A percentile compares a stretch with the other conserved stretches of the same genome.
Evolutionary conservation across 1,139 yeast genomes (phyloP).

Genomic region (Yamadazyma membranifaciens): DNA sequence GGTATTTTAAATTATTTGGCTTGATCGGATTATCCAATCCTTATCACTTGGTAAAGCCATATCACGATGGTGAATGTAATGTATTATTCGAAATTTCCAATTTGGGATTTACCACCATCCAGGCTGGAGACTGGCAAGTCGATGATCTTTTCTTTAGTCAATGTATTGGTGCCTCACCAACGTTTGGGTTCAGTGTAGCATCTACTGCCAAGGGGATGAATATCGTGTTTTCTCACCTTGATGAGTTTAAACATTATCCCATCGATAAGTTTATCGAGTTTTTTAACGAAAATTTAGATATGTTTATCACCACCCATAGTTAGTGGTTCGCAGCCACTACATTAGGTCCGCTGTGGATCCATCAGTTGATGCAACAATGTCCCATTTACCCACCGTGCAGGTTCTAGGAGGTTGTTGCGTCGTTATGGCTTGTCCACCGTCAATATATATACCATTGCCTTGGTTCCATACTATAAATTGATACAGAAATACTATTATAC

Average conservation of each 20-base stretch:
- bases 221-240: conserved; percentile 19
- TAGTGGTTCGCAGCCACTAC: too few species aligned
- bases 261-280: conserved; percentile 2
- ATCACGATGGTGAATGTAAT: conserved; percentile 11
- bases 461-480: too few species aligned
- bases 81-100: conserved; percentile 27
- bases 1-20: conserved; percentile 20
- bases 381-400: too few species aligned
- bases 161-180: conserved; percentile 20
- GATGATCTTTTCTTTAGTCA: conserved; percentile 27
- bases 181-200: conserved; percentile 21
- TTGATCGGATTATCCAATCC: conserved; percentile 17
- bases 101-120: conserved; percentile 19
- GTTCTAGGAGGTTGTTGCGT: too few species aligned
- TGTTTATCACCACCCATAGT: too few species aligned
- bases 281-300: conserved; percentile 3
- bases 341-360: too few species aligned
- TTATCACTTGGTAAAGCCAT: conserved; percentile 12
- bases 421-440: too few species aligned
- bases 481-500: too few species aligned
- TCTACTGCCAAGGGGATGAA: conserved; percentile 24
- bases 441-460: too few species aligned
- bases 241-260: conserved; percentile 12
- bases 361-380: too few species aligned
- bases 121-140: conserved; percentile 16